phyloP scores from a whole-genome alignment of 768 basidiomycete genomes.

The Amanita exitialis region DNA sequence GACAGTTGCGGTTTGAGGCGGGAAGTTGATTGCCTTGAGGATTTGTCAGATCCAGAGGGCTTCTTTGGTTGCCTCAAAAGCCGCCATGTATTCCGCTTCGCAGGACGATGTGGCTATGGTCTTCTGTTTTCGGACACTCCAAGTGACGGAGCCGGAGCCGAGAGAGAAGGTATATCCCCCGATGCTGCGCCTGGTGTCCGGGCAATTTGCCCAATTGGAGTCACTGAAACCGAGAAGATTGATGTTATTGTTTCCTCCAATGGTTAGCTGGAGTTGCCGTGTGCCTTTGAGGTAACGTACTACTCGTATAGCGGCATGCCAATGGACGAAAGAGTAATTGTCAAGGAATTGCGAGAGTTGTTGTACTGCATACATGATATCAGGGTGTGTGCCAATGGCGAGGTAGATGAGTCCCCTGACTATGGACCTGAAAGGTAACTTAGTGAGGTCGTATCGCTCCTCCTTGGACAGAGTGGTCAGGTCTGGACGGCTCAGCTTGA shows the following conservation, averaged over 20 bases:
- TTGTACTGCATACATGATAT: no score
- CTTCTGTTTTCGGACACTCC: slow-evolving; percentile 17
- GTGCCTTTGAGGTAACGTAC: slow-evolving; percentile 12
- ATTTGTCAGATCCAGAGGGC: slow-evolving; percentile 18
- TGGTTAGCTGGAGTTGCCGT: neutral
- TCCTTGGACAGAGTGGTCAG: neutral
- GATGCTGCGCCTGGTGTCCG: no score
- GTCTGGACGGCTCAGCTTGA: neutral
- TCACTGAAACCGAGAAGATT: slow-evolving; percentile 7
- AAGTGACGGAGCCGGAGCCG: no score
- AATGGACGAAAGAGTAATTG: no score
- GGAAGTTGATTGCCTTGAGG: neutral
- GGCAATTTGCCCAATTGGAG: no score
- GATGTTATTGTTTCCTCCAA: slow-evolving; percentile 12
- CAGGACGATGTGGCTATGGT: slow-evolving; percentile 23
- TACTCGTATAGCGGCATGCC: slow-evolving; percentile 14
- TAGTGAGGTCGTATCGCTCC: neutral
- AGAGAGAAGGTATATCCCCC: no score
- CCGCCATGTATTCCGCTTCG: slow-evolving; percentile 29
- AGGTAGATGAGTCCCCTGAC: slow-evolving; percentile 13
- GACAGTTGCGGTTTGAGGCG: neutral
- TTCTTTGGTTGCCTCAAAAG: slow-evolving; percentile 18
- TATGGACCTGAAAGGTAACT: slow-evolving; percentile 16
- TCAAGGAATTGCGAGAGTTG: no score
- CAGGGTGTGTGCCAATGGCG: no score